Percentiles rank a stretch among this genome's conserved stretches.
phyloP scores from a whole-genome alignment of 2,329 filamentous ascomycete species.

The Pezizomycotina sp. region DNA sequence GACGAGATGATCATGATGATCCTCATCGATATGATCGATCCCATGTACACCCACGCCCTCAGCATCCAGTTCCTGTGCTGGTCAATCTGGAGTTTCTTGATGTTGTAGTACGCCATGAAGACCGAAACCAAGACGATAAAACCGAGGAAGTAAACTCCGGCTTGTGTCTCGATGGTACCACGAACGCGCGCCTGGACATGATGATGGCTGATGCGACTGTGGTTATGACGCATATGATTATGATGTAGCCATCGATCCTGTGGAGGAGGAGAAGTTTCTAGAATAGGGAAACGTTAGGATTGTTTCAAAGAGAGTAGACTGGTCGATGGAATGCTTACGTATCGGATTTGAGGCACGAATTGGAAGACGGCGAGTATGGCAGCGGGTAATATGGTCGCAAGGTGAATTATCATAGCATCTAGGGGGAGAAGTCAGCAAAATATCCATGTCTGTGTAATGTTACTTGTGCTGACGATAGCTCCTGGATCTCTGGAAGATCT shows the following conservation, averaged over 20 bases:
- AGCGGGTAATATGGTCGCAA: constrained; percentile 33
- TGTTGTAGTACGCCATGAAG: constrained; percentile 38
- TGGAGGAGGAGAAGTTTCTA: constrained; percentile 39
- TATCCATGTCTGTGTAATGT: too few species aligned
- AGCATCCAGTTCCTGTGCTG: constrained; percentile 51
- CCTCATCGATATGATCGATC: constrained; percentile 26
- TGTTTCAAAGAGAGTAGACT: constrained; percentile 31
- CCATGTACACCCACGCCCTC: constrained; percentile 35
- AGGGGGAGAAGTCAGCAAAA: constrained; percentile 24
- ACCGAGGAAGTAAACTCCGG: constrained; percentile 31
- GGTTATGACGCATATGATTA: constrained; percentile 35
- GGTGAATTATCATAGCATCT: constrained; percentile 34
- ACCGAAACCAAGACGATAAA: constrained; percentile 34
- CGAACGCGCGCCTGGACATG: constrained; percentile 37
- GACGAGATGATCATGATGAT: constrained; percentile 20
- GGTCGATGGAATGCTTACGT: constrained; percentile 30
- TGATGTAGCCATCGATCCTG: constrained; percentile 43
- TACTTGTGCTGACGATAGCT: too few species aligned
- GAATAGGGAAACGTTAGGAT: constrained; percentile 32
- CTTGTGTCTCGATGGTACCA: constrained; percentile 38
- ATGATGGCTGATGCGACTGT: constrained; percentile 38
- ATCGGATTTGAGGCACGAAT: constrained; percentile 36
- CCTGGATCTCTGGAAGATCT: too few species aligned
- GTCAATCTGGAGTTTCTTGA: constrained; percentile 45
- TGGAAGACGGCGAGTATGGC: constrained; percentile 34